phyloP scores from a whole-genome alignment of 331 rosid species.

The Quercus lobata region DNA sequence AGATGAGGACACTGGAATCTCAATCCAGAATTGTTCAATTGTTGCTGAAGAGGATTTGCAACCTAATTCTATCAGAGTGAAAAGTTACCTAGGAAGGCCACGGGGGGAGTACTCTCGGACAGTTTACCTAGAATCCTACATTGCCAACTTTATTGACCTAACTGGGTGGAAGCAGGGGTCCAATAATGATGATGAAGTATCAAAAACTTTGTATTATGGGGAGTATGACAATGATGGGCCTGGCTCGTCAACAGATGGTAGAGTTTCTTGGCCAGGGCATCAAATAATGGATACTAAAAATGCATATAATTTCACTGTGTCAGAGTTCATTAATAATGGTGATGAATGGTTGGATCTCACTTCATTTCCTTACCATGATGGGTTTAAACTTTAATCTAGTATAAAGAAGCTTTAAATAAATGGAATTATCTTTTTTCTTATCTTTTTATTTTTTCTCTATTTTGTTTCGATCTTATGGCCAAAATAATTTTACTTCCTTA shows the following conservation, averaged over 20 bases:
- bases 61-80: conserved; percentile 23
- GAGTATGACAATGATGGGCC: conserved; percentile 70
- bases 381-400: conserved; percentile 12
- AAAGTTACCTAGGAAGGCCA: conserved; percentile 75
- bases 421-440: no score
- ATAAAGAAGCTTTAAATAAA: no score
- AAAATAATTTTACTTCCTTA: no score
- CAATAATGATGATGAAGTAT: not conserved
- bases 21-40: conserved; percentile 69
- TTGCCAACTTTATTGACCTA: conserved; percentile 56
- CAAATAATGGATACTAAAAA: conserved; percentile 54
- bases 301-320: conserved; percentile 56
- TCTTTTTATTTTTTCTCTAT: no score
- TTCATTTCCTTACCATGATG: conserved; percentile 69
- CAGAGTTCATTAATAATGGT: conserved; percentile 48
- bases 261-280: conserved; percentile 55
- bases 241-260: conserved; percentile 44
- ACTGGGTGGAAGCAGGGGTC: conserved; percentile 65
- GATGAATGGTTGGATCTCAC: conserved; percentile 69
- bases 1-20: conserved; percentile 67
- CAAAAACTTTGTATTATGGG: conserved; percentile 62
- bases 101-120: conserved; percentile 60
- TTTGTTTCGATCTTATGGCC: not conserved
- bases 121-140: conserved; percentile 47
- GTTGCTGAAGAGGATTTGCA: conserved; percentile 34